Percentiles rank a stretch among this genome's conserved stretches.
These are phyloP conservation scores for Hemisphaericaspora lyxosophila DNA, from an alignment of 1,139 yeast genomes.

Conservation along the genomic window DNA sequence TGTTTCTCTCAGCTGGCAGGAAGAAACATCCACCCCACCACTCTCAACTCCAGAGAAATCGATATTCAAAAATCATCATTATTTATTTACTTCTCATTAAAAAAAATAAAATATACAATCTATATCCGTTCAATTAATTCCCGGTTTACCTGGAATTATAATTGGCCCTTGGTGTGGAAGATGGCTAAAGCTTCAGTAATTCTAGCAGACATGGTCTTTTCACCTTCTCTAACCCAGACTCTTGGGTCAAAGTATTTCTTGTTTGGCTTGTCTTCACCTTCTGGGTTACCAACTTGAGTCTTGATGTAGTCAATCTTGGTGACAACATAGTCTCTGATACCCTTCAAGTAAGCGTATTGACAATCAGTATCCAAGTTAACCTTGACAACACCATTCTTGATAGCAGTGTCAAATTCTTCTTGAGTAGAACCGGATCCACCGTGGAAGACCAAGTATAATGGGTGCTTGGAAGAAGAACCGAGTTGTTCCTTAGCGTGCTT, in stretches of 20 bases:
- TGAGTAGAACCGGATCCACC: conserved; percentile 99
- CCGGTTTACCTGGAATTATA: conserved; percentile 30
- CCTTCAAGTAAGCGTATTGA: conserved; percentile 94
- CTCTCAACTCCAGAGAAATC: too few species aligned
- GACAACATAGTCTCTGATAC: conserved; percentile 96
- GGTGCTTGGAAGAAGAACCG: conserved; percentile 57
- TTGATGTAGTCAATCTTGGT: conserved; percentile 92
- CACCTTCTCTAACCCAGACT: conserved; percentile 99
- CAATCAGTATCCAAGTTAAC: conserved; percentile 99
- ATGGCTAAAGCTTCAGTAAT: conserved; percentile 77
- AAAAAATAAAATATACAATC: conserved; percentile 5
- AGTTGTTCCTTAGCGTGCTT: conserved; percentile 69
- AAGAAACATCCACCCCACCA: too few species aligned
- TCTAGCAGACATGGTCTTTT: conserved; percentile 94
- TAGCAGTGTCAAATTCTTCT: conserved; percentile 88
- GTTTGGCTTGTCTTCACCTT: conserved; percentile 98
- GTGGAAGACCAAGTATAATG: conserved; percentile 98
- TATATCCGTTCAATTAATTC: neutral
- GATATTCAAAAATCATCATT: neutral
- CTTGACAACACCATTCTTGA: conserved; percentile 93
- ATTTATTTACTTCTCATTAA: conserved; percentile 3
- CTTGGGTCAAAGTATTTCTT: conserved; percentile 99
- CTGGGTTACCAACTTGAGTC: conserved; percentile 97
- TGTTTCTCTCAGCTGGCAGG: too few species aligned
- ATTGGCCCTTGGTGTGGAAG: conserved; percentile 77